phyloP scores from a whole-genome alignment of 1,139 yeast species.

The Diutina catenulata region DNA sequence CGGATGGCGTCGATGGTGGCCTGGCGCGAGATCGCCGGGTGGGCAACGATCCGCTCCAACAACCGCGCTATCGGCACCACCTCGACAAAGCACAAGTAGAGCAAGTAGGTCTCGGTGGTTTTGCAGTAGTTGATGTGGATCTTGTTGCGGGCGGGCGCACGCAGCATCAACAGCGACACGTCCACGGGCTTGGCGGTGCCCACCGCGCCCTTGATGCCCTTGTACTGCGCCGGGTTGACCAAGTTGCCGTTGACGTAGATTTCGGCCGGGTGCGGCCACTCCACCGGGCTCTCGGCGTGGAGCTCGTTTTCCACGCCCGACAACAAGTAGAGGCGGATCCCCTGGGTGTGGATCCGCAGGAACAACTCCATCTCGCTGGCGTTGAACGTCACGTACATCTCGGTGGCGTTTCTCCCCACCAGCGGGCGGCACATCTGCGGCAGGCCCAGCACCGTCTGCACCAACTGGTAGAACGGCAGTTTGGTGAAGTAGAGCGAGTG shows the following conservation, averaged over 20 bases:
- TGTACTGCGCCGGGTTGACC: constrained; percentile 8
- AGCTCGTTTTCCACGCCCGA: constrained; percentile 27
- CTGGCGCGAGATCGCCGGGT: constrained; percentile 35
- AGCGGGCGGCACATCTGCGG: constrained; percentile 26
- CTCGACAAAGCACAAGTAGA: constrained; percentile 44
- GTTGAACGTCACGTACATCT: constrained; percentile 26
- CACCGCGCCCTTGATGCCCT: constrained; percentile 46
- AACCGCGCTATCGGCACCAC: constrained; percentile 26
- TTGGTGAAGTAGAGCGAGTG: constrained; percentile 8
- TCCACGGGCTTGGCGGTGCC: constrained; percentile 65
- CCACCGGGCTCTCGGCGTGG: constrained; percentile 20
- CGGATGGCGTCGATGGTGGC: constrained; percentile 34
- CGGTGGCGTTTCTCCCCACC: constrained; percentile 29
- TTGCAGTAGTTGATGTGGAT: constrained; percentile 44
- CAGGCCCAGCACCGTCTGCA: constrained; percentile 30
- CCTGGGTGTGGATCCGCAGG: constrained; percentile 6
- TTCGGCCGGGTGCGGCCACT: constrained; percentile 49
- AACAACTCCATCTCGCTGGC: constrained; percentile 23
- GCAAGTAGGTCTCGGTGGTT: constrained; percentile 29
- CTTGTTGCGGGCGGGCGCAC: constrained; percentile 25
- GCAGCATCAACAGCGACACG: constrained; percentile 14
- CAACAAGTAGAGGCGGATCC: constrained; percentile 28
- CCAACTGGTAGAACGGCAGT: constrained; percentile 29
- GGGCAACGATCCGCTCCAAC: constrained; percentile 15
- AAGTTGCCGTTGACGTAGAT: constrained; percentile 34